These are phyloP conservation scores for Oenanthe javanica DNA, from an alignment of 140 eudicot genomes.

Conservation along the genomic window DNA sequence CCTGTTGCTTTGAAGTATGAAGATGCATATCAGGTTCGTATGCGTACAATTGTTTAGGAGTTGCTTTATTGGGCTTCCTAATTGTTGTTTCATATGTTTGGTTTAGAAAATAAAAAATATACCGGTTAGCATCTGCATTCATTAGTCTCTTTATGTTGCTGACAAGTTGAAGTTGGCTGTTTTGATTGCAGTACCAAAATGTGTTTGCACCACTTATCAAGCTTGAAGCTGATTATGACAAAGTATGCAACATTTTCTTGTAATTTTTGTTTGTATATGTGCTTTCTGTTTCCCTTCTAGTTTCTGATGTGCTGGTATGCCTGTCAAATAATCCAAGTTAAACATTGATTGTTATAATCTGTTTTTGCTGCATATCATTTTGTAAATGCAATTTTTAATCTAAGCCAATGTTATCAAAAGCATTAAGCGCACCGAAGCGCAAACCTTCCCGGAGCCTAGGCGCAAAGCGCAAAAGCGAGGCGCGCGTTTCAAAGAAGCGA, in stretches of 20 bases:
- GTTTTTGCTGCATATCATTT: background rate
- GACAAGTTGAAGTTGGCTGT: background rate
- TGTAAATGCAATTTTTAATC: background rate
- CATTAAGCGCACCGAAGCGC: no score
- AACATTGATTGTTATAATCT: background rate
- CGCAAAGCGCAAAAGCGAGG: no score
- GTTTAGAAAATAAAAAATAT: background rate
- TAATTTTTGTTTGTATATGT: background rate
- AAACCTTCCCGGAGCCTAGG: no score
- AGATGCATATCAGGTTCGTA: conserved; percentile 91
- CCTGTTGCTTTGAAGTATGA: conserved; percentile 88
- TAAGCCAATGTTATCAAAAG: background rate
- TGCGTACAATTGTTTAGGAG: background rate
- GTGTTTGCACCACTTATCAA: conserved; percentile 97
- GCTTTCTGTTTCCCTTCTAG: background rate
- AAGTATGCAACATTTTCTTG: conserved; percentile 35
- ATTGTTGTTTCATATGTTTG: background rate
- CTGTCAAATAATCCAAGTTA: background rate
- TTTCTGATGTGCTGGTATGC: background rate
- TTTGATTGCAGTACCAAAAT: conserved; percentile 79
- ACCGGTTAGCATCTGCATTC: background rate
- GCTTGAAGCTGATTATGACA: conserved; percentile 99
- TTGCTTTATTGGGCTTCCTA: background rate
- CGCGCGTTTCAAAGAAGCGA: no score
- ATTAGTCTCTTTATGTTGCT: background rate